Evolutionary conservation across 2,329 filamentous ascomycete genomes (phyloP), one percentile per base, ranked within the genome.

Genomic region (Colletotrichum sp.): DNA sequence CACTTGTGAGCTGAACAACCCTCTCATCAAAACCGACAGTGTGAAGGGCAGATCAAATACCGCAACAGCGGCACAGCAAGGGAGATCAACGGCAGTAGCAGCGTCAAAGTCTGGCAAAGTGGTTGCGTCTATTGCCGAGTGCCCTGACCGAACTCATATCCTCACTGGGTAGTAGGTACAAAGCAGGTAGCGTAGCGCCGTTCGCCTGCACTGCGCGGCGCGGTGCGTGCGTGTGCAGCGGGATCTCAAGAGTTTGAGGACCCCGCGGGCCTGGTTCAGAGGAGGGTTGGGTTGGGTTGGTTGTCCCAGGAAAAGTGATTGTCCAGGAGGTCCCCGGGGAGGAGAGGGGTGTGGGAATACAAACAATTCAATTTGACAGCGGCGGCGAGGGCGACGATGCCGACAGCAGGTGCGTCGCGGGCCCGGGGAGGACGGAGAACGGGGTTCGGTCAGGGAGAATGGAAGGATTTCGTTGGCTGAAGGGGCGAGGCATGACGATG

Each of bases 361-460:
- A 52, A 52, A 52, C 43, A 21, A 7, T 30, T 43, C 48, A 38
- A 68, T 26, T 21, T 24, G 67, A 48, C 38, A 66, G 62, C 36
- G 24, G 52, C 61, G 69, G 72, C 72, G 52, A 62, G 34, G 30
- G 72, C 68, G 56, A 64, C 21, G 67, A 69, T 69, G 67, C 67
- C 67, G 48, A 68, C 69, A 58, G 55, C 43, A 58, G 24, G 24
- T 73, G 66, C 36, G 38, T 71, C 68, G 69, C 73, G 73, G 73
- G 62, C 58, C 69, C 73, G 69, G 56, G 63, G 63, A 73, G 73
- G 38, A 30, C 69, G 73, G 73, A 72, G 69, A 30, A 75, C 73
- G 73, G 73, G 58, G 61, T 13, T 72, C 62, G 62, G 73, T 63
- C 73, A 74, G 13, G 69, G 69, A 63, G 58, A 43, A 64, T 58